Conservation (phyloP, 1,284 basidiomycete genomes). For the Marasmius fiardii region DNA sequence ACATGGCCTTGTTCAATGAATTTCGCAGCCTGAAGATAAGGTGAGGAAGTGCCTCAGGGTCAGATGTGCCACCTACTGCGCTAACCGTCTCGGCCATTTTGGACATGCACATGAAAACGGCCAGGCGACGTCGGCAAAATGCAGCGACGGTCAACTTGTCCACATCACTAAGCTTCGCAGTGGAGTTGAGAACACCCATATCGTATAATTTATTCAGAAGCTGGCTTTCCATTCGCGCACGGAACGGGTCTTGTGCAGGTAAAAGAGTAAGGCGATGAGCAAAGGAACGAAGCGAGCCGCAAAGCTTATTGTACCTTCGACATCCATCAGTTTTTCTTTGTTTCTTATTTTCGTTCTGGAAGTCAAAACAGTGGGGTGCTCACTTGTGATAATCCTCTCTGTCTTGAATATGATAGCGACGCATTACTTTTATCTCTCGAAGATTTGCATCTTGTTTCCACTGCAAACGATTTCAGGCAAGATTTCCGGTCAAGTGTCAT, state of each 20-base stretch:
- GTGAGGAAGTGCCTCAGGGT: conserved; percentile 5
- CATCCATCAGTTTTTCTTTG: conserved; percentile 1
- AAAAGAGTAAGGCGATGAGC: conserved; percentile 88
- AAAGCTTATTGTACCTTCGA: conserved; percentile 90
- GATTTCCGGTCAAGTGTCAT: conserved; percentile 2
- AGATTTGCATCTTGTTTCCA: conserved; percentile 96
- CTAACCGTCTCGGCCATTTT: conserved; percentile 98
- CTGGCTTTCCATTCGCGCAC: conserved; percentile 81
- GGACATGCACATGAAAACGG: conserved; percentile 88
- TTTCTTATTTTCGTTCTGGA: conserved; percentile 3
- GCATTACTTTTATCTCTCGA: conserved; percentile 93
- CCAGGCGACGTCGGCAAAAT: conserved; percentile 88
- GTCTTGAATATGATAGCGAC: conserved; percentile 93
- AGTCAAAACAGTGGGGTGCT: conserved; percentile 16
- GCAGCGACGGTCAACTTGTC: conserved; percentile 95
- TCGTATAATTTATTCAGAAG: conserved; percentile 96
- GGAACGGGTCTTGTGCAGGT: conserved; percentile 88
- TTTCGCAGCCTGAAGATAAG: conserved; percentile 72
- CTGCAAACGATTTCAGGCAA: conserved; percentile 35
- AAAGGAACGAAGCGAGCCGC: conserved; percentile 82
- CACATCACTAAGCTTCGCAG: conserved; percentile 86
- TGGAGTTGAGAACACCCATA: conserved; percentile 85
- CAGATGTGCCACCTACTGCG: conserved; percentile 57
- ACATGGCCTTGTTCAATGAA: conserved; percentile 99
- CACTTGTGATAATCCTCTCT: conserved; percentile 96